A percentile compares a stretch with the other conserved stretches of the same genome.
Conservation (phyloP, 768 basidiomycete species). For the Cystofilobasidium capitatum region DNA sequence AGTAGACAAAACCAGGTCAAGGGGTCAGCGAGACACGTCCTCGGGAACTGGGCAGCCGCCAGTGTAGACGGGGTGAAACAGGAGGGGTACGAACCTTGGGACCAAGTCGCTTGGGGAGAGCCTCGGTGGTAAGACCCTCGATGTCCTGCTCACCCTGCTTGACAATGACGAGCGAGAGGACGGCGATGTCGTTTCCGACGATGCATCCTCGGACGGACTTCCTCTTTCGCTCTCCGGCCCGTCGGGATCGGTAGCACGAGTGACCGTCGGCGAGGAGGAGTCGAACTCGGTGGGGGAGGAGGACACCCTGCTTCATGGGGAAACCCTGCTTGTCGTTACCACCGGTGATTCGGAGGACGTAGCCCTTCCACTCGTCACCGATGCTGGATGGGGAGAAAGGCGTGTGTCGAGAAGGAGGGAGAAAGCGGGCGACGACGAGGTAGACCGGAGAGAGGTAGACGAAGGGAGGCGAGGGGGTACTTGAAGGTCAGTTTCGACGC, state of each 20-base stretch:
- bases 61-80: background rate
- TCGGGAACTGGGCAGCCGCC: background rate
- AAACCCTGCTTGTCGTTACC: conserved; percentile 91
- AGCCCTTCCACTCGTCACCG: conserved; percentile 94
- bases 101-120: conserved; percentile 89
- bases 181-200: conserved; percentile 91
- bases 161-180: conserved; percentile 85
- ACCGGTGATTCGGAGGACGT: conserved; percentile 91
- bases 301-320: conserved; percentile 99
- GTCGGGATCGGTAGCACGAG: conserved; percentile 91
- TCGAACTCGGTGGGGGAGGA: conserved; percentile 82
- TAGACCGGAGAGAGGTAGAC: background rate
- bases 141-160: conserved; percentile 90
- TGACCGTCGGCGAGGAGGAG: conserved; percentile 92
- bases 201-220: conserved; percentile 99
- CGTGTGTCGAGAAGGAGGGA: background rate
- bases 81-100: conserved; percentile 54
- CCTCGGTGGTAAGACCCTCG: conserved; percentile 79
- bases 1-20: background rate
- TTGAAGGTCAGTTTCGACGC: background rate
- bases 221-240: conserved; percentile 91
- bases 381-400: conserved; percentile 49
- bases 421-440: background rate
- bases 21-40: no score
- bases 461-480: background rate